Conservation (phyloP, 2,329 filamentous ascomycete species). For the Conoideocrella luteorostrata region DNA sequence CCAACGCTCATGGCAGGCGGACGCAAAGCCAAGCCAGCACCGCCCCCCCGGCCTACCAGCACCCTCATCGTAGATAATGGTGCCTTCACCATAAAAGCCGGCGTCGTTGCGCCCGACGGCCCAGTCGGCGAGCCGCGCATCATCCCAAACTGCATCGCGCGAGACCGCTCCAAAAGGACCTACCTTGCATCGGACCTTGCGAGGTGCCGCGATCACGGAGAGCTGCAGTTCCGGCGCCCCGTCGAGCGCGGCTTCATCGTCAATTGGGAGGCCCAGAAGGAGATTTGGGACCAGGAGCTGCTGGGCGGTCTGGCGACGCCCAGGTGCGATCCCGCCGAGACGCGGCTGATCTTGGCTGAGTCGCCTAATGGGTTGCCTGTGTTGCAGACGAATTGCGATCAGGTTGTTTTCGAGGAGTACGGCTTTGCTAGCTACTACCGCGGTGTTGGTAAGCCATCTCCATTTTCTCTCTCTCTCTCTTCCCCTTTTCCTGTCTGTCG, state of each 20-base stretch:
- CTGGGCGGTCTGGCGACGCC: constrained; percentile 61
- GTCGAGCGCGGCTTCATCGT: constrained; percentile 94
- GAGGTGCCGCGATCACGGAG: constrained; percentile 80
- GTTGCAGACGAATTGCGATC: constrained; percentile 84
- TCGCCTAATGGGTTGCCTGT: constrained; percentile 75
- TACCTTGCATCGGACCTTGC: constrained; percentile 77
- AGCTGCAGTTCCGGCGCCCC: constrained; percentile 77
- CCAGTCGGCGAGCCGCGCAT: constrained; percentile 53
- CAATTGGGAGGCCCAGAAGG: constrained; percentile 93
- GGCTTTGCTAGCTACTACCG: constrained; percentile 83
- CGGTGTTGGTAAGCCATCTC: constrained; percentile 53
- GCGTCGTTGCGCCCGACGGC: constrained; percentile 55
- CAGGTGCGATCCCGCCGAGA: constrained; percentile 69
- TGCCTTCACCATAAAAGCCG: constrained; percentile 84
- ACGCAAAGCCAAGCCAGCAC: constrained; percentile 47
- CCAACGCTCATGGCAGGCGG: constrained; percentile 33
- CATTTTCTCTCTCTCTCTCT: too few relatives aligned
- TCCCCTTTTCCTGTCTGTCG: neutral
- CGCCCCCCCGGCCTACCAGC: constrained; percentile 47
- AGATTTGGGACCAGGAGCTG: constrained; percentile 90
- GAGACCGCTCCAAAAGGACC: constrained; percentile 69
- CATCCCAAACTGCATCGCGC: constrained; percentile 84
- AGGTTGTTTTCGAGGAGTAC: constrained; percentile 97
- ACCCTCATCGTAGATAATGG: constrained; percentile 94
- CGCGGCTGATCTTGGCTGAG: constrained; percentile 79